Evolutionary conservation across 148 eudicot species (phyloP).

Genomic region (Persicaria tinctoria): DNA sequence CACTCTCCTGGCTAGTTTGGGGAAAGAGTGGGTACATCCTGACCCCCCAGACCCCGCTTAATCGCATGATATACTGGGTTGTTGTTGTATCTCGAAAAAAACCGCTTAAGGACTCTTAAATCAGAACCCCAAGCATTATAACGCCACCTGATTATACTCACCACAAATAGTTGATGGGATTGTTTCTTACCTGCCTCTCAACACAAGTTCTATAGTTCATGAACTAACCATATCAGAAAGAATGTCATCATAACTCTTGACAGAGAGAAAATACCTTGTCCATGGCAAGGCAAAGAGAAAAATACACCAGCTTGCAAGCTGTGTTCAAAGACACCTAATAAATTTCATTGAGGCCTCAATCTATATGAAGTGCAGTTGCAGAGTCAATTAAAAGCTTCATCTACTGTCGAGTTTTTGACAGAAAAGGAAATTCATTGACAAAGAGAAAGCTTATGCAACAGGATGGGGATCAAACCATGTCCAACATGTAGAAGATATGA

Average conservation of each 20-base stretch:
- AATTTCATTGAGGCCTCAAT: not conserved
- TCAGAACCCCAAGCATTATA: not conserved
- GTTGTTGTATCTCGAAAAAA: not conserved
- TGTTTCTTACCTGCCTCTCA: not conserved
- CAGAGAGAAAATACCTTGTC: not conserved
- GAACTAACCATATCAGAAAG: not conserved
- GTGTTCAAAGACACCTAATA: not conserved
- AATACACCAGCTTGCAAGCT: not conserved
- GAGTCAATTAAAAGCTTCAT: not conserved
- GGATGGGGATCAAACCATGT: not conserved
- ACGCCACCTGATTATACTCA: not conserved
- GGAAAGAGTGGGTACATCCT: too few relatives aligned
- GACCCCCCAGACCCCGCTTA: too few relatives aligned
- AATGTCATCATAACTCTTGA: too few relatives aligned
- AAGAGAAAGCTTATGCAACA: not conserved
- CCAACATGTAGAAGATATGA: not conserved
- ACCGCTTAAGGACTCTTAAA: not conserved
- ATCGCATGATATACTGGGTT: too few relatives aligned
- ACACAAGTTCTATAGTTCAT: not conserved
- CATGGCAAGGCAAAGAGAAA: not conserved
- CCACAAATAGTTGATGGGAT: not conserved
- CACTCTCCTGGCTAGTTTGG: too few relatives aligned
- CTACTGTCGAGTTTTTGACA: not conserved
- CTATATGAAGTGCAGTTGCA: not conserved
- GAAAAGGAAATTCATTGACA: not conserved